These are phyloP conservation scores for Pichia sp. DNA, from an alignment of 1,139 yeast genomes.

Conservation along the genomic window DNA sequence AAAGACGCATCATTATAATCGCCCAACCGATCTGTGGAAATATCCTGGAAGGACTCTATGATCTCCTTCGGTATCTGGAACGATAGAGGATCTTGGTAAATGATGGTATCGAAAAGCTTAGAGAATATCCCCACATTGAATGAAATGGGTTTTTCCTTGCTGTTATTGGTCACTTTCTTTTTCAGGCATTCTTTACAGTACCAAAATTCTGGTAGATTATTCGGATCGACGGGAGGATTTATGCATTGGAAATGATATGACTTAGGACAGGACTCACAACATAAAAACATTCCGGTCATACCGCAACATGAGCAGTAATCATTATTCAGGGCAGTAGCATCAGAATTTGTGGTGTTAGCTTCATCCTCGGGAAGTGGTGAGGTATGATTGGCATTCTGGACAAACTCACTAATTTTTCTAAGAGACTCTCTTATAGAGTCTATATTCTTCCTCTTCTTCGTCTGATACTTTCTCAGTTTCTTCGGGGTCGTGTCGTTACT, in stretches of 20 bases:
- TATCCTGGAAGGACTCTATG: constrained; percentile 65
- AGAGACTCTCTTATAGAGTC: too few species aligned
- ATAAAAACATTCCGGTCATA: constrained; percentile 78
- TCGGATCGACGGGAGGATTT: constrained; percentile 79
- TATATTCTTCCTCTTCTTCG: too few species aligned
- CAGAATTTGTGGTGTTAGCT: neutral
- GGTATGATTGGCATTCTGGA: too few species aligned
- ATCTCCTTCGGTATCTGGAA: constrained; percentile 64
- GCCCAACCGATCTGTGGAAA: constrained; percentile 59
- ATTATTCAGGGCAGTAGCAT: too few species aligned
- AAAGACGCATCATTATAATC: constrained; percentile 59
- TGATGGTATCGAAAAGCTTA: constrained; percentile 51
- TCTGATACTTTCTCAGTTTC: too few species aligned
- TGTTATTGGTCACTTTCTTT: constrained; percentile 24
- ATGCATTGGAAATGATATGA: constrained; percentile 90
- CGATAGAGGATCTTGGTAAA: constrained; percentile 60
- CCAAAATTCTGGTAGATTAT: constrained; percentile 83
- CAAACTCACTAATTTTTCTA: too few species aligned
- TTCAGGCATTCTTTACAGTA: constrained; percentile 67
- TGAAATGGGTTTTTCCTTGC: neutral
- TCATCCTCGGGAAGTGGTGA: too few species aligned
- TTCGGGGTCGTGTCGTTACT: too few species aligned
- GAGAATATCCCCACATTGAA: constrained; percentile 47
- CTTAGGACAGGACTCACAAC: constrained; percentile 90
- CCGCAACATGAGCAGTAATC: constrained; percentile 89